Evolutionary conservation across 331 rosid species (phyloP).

Genomic region (Erythrophleum ivorense): DNA sequence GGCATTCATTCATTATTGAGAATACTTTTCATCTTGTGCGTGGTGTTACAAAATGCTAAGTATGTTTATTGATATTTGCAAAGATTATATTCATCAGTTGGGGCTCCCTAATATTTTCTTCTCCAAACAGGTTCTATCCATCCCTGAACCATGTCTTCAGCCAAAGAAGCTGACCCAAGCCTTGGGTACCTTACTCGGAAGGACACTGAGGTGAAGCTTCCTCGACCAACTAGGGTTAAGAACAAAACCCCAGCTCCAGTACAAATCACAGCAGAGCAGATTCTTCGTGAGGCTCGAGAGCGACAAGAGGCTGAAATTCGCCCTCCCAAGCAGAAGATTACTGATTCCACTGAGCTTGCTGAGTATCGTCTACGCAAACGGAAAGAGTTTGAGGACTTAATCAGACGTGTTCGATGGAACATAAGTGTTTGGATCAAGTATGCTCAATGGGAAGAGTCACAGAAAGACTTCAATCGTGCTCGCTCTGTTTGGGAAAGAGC

Average conservation of each 20-base stretch:
- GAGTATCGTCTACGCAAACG: slow-evolving; percentile 92
- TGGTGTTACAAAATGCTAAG: too few species aligned
- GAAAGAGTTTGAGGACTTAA: slow-evolving; percentile 86
- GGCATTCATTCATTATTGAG: too few species aligned
- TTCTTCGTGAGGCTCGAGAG: slow-evolving; percentile 94
- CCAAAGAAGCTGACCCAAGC: slow-evolving; percentile 76
- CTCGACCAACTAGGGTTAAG: slow-evolving; percentile 89
- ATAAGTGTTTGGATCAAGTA: slow-evolving; percentile 86
- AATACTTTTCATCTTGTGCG: too few species aligned
- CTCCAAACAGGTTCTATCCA: too few species aligned
- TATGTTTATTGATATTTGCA: too few species aligned
- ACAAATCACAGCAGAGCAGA: slow-evolving; percentile 96
- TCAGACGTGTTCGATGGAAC: slow-evolving; percentile 87
- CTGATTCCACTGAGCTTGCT: slow-evolving; percentile 79
- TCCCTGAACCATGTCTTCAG: slow-evolving; percentile 52
- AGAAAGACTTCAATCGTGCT: slow-evolving; percentile 85
- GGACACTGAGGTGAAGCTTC: slow-evolving; percentile 94
- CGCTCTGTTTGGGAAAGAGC: slow-evolving; percentile 99
- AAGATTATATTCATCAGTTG: too few species aligned
- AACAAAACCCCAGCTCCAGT: slow-evolving; percentile 92
- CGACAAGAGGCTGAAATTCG: slow-evolving; percentile 96
- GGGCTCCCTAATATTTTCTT: too few species aligned
- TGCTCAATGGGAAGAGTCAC: slow-evolving; percentile 95
- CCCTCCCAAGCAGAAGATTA: slow-evolving; percentile 88
- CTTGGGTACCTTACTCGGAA: slow-evolving; percentile 85